These are phyloP conservation scores for Colletotrichum nymphaeae DNA, from an alignment of 2,329 filamentous ascomycete species.

Conservation along the genomic window DNA sequence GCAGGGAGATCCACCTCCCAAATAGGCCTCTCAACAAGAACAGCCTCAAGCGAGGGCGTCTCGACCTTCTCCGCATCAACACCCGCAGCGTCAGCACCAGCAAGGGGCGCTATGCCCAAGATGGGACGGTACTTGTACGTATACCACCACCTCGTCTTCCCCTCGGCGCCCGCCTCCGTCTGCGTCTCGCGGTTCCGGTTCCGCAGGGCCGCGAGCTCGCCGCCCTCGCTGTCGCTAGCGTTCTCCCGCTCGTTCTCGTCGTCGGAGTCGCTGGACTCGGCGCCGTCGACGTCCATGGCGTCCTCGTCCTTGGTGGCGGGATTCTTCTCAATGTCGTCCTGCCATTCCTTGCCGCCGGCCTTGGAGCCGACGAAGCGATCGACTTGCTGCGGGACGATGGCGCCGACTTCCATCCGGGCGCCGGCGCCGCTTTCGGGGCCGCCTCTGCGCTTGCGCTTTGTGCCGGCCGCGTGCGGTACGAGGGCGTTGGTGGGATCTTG, in stretches of 20 bases:
- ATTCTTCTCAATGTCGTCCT: conserved; percentile 44
- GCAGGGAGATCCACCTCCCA: conserved; percentile 85
- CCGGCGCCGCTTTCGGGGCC: conserved; percentile 61
- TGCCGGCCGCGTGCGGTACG: conserved; percentile 43
- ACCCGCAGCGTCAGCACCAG: not conserved
- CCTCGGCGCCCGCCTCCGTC: conserved; percentile 36
- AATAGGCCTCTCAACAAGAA: conserved; percentile 85
- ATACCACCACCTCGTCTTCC: conserved; percentile 71
- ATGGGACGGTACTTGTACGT: conserved; percentile 97
- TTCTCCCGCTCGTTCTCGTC: conserved; percentile 46
- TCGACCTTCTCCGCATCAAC: conserved; percentile 36
- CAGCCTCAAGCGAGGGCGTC: conserved; percentile 74
- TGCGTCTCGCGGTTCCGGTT: conserved; percentile 39
- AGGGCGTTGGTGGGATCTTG: conserved; percentile 36
- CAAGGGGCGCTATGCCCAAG: conserved; percentile 72
- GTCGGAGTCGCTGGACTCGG: conserved; percentile 45
- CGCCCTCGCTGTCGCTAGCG: conserved; percentile 45
- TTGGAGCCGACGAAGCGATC: conserved; percentile 41
- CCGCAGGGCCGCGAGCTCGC: conserved; percentile 49
- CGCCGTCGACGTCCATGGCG: conserved; percentile 43
- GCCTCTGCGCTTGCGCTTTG: conserved; percentile 66
- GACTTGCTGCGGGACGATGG: conserved; percentile 57
- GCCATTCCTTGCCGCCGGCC: conserved; percentile 51
- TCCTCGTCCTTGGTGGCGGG: conserved; percentile 47
- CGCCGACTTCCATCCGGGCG: conserved; percentile 60